These are phyloP conservation scores for Ogataea hybrid DNA, from an alignment of 1,139 yeast species.

Conservation along the genomic window DNA sequence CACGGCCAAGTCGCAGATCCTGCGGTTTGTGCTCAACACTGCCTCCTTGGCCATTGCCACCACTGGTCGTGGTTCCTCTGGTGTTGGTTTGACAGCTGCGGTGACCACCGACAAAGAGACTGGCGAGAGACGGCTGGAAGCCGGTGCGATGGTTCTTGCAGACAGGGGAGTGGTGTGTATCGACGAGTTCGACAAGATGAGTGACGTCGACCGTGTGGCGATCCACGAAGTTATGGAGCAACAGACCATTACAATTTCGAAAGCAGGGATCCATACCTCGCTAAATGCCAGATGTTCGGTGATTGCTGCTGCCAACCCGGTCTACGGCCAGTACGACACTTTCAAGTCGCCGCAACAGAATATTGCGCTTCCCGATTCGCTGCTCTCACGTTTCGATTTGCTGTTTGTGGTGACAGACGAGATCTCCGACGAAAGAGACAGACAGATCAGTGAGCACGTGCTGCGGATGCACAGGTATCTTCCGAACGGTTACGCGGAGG, in stretches of 20 bases:
- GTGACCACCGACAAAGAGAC: conserved; percentile 96
- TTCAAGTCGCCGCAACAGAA: conserved; percentile 96
- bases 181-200: conserved; percentile 98
- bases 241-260: conserved; percentile 97
- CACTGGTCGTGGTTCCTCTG: conserved; percentile 98
- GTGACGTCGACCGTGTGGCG: conserved; percentile 94
- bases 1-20: conserved; percentile 94
- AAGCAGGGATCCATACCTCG: conserved; percentile 97
- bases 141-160: conserved; percentile 99
- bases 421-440: conserved; percentile 78
- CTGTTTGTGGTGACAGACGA: conserved; percentile 96
- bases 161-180: conserved; percentile 97
- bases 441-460: conserved; percentile 92
- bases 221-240: conserved; percentile 99
- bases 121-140: conserved; percentile 94
- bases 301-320: conserved; percentile 98
- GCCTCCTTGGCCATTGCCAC: conserved; percentile 97
- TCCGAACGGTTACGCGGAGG: conserved; percentile 88
- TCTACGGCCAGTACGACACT: conserved; percentile 94
- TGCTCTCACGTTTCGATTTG: conserved; percentile 94
- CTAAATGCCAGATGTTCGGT: conserved; percentile 97
- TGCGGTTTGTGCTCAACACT: conserved; percentile 90
- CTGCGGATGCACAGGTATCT: conserved; percentile 88
- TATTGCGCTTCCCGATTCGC: conserved; percentile 95
- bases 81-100: conserved; percentile 99